Evolutionary conservation across 331 rosid genomes (phyloP), one percentile per base, ranked within the genome.

Genomic region (Spiraea crenata): DNA sequence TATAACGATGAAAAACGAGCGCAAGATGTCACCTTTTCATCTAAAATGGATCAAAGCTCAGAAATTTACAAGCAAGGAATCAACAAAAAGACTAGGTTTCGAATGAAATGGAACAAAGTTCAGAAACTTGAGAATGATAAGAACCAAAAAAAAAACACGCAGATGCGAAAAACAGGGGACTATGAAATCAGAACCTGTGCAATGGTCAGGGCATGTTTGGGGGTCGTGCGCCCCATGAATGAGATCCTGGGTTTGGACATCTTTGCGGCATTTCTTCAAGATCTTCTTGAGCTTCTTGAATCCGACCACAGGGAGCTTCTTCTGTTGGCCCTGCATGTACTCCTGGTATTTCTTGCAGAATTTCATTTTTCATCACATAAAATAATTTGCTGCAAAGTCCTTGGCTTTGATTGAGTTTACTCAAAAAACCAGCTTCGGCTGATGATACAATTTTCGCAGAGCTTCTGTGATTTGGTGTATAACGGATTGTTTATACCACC

Each of bases 201-300:
- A 93, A 5, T 83, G 90, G 13, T 89, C 84, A 35, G 89, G 87
- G 68, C 99, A 91, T 37, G 85, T 74, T 67, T 60, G 85, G 59
- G 19, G 31, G 34, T 70, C 67, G 66, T 61, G 74, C 46, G 76
- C 60, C 19, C 63, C 79, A 50, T 80, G 50, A 51, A 69, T 67
- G 75, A 38, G 38, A 13, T 82, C 71, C 12, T 61, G 84, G 15
- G 91, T 68, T 3, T 75, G 83, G 56, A 71, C 76, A 34, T 89
- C 72, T 51, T 72, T 63, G 3, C 91, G 74, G 78, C 97, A 93
- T 65, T 63, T 91, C 80, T 91, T 93, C 81, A 93, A 75, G 42
- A 89, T 89, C 81, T 89, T 93, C 83, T 93, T 93, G 42, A 87
- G 99, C 82, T 85, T 91, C 80, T 93, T 93, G 81, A 93, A 83